Evolutionary conservation across 768 basidiomycete species (phyloP), one percentile per base, ranked within the genome.

Genomic region (Macrocybe gigantea): DNA sequence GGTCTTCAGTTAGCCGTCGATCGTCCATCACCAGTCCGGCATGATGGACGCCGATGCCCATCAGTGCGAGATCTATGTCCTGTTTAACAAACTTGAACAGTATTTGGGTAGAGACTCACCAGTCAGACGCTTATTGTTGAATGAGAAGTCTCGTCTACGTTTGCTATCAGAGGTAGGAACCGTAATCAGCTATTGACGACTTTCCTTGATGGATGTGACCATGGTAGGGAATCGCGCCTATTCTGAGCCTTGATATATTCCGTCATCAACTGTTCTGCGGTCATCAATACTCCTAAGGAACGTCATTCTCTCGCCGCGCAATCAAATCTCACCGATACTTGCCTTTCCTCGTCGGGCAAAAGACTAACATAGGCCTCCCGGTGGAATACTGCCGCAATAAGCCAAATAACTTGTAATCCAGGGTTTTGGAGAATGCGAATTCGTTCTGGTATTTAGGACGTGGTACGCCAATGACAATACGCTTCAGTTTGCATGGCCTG

Each of bases 301-400:
- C 13, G 7, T n/a, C 5, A 35, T 44, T 13, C 13, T 22, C 22
- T 22, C 22, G 1, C 22, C 22, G 22, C 4, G 22, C n/a, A n/a
- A 7, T 29, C 33, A 33, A 11, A 22, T 33, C 5, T 44, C 11
- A 14, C 10, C 31, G 32, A 6, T 12, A 47, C 44, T 36, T 54
- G 86, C 92, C 85, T 73, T 88, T 93, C 55, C 95, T 76, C 2
- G 95, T 97, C 12, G 90, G 73, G 53, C 85, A 87, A 60, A 99
- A 99, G 6, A 98, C 67, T 42, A 99, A 66, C 12, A 91, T 85
- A 0, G 95, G 93, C 62, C 93, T 94, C 30, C 85, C 81, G 10
- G 72, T 68, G 0, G 85, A 80, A 57, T 93, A 81, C 53, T 81
- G 70, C 52, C 84, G 79, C 49, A 98, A 70, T n/a, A 86, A 62